Evolutionary conservation across 257 asterid genomes (phyloP).

Genomic region (Solanum corneliomulleri): DNA sequence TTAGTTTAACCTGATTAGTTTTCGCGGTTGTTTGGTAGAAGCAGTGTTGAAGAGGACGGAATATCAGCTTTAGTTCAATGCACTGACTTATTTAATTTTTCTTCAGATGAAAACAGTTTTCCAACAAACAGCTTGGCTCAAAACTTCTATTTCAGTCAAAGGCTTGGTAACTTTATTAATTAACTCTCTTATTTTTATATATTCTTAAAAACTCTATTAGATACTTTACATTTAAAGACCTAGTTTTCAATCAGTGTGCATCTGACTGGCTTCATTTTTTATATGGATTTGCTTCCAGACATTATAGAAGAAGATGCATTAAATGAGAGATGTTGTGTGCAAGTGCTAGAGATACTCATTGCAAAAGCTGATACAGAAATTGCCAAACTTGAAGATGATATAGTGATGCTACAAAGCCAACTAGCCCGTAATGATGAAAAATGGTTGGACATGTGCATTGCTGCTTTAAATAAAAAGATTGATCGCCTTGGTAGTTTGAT

Average conservation of each 20-base stretch:
- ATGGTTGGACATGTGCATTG: slow-evolving; percentile 27
- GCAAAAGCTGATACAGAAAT: slow-evolving; percentile 42
- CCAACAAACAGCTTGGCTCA: neutral
- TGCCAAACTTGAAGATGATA: slow-evolving; percentile 36
- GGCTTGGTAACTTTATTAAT: neutral
- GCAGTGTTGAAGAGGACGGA: neutral
- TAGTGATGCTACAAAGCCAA: slow-evolving; percentile 31
- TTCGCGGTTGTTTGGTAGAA: neutral
- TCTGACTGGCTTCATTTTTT: neutral
- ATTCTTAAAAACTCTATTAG: neutral
- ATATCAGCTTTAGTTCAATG: neutral
- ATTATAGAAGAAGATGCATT: slow-evolving; percentile 40
- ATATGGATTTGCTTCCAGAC: slow-evolving; percentile 23
- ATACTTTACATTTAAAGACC: neutral
- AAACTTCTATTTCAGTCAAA: slow-evolving; percentile 1
- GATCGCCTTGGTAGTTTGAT: slow-evolving; percentile 13
- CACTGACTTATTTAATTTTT: neutral
- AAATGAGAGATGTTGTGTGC: slow-evolving; percentile 36
- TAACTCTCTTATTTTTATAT: neutral
- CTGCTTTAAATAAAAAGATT: slow-evolving; percentile 24
- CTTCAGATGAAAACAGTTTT: neutral
- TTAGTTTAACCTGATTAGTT: neutral
- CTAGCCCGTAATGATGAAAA: slow-evolving; percentile 27
- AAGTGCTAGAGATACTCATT: slow-evolving; percentile 36
- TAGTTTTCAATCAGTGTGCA: neutral